phyloP scores from a whole-genome alignment of 768 basidiomycete species.

The Hygrophorus russula region DNA sequence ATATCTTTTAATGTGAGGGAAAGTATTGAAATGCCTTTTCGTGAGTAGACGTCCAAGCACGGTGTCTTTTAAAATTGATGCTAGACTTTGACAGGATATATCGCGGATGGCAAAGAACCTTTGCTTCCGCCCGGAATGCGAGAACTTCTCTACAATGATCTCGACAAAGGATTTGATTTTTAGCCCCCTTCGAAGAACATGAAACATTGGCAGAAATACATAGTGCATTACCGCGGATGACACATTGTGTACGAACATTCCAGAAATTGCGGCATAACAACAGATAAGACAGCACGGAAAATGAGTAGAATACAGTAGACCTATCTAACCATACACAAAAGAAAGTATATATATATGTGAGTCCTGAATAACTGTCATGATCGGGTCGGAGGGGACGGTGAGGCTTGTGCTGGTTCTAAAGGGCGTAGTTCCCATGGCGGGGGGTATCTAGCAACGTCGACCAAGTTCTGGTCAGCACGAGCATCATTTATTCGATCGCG shows the following conservation, averaged over 20 bases:
- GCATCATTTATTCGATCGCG: conserved; percentile 66
- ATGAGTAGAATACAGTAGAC: no score
- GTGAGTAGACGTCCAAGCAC: conserved; percentile 31
- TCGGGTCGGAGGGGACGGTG: background rate
- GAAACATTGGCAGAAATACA: background rate
- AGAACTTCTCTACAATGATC: conserved; percentile 71
- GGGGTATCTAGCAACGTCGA: conserved; percentile 58
- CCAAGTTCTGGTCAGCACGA: conserved; percentile 68
- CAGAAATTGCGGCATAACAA: background rate
- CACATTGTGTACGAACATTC: background rate
- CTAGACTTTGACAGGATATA: conserved; percentile 28
- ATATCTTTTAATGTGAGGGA: conserved; percentile 81
- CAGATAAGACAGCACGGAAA: background rate
- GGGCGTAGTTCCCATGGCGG: conserved; percentile 61
- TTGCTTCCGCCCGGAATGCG: conserved; percentile 86
- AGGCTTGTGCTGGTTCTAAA: conserved; percentile 7
- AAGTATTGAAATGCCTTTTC: conserved; percentile 97
- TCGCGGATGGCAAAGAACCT: conserved; percentile 44
- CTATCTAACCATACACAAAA: no score
- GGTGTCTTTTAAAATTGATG: background rate
- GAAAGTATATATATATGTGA: background rate
- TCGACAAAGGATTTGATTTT: conserved; percentile 81
- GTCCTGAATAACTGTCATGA: background rate
- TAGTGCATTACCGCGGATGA: background rate
- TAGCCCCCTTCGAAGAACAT: conserved; percentile 19